These are phyloP conservation scores for Lasiodiplodia sp. DNA, from an alignment of 2,329 filamentous ascomycete species.

Conservation along the genomic window DNA sequence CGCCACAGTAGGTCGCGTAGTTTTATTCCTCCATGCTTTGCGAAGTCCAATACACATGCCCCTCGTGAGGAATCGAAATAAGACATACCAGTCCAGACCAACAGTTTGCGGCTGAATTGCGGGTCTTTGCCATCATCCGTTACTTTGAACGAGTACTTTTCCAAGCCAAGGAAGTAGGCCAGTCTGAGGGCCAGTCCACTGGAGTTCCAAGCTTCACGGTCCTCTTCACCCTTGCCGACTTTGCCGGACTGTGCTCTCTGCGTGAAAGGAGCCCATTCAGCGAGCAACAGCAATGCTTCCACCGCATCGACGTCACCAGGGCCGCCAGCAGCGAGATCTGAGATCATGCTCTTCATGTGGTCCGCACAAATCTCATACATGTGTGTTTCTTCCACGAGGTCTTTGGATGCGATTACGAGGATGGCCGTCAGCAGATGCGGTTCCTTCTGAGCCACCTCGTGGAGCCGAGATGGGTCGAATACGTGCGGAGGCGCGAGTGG, in stretches of 20 bases:
- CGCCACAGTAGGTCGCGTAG: neutral
- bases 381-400: constrained; percentile 68
- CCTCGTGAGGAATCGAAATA: neutral
- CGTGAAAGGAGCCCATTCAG: constrained; percentile 76
- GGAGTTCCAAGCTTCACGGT: constrained; percentile 79
- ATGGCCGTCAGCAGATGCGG: constrained; percentile 74
- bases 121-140: constrained; percentile 66
- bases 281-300: constrained; percentile 72
- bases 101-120: constrained; percentile 67
- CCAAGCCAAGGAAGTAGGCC: constrained; percentile 73
- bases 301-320: constrained; percentile 75
- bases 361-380: constrained; percentile 72
- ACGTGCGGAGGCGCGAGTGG: constrained; percentile 70
- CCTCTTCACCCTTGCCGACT: constrained; percentile 75
- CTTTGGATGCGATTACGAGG: constrained; percentile 74
- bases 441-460: constrained; percentile 66
- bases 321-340: constrained; percentile 70
- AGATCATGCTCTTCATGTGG: constrained; percentile 74
- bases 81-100: constrained; percentile 69
- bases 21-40: no score
- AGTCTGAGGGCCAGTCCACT: constrained; percentile 74
- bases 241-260: constrained; percentile 66
- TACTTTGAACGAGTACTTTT: constrained; percentile 71
- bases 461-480: constrained; percentile 62
- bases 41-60: neutral